Evolutionary conservation across 345 rosid genomes (phyloP), one percentile per base, ranked within the genome.

Genomic region (Hevea brasiliensis): DNA sequence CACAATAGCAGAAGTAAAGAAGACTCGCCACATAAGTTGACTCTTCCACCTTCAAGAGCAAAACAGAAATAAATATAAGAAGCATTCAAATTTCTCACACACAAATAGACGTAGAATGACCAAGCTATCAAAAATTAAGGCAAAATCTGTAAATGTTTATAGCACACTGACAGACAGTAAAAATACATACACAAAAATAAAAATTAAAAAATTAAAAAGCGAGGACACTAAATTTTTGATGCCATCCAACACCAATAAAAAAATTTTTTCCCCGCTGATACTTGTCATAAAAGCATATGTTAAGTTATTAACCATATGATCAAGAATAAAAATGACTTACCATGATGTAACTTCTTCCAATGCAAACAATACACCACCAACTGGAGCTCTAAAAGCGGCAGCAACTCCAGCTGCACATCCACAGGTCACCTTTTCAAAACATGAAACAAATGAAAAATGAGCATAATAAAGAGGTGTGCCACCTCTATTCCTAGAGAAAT

Each of bases 381-480:
- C 97, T 5, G 97, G 98, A 82, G 99, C 97, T 89, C 99, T 89
- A 88, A 95, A 95, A 70, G 98, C 99, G 56, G 98, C 99, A 76
- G 98, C 92, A 75, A 94, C 98, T 76, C 99, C 98, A 77, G 99
- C 96, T 75, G 99, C 98, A 89, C 98, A 92, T 50, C 99, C 99
- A 85, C 99, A 95, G 54, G 99, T 92, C 72, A 95, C 99, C 99
- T 95, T 85, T 85, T 79, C 84, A 84, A 80, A 82, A 82, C 70
- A 86, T 58, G 82, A 24, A 81, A 50, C 77, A 72, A 50, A 51
- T 54, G 58, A 80, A 82, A 41, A 67, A 75, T 67, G 62, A 74
- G 79, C 44, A 65, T 48, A 70, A 42, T 58, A 65, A 41, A 53
- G 62, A 76, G 61, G 74, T 44, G n/a, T 17, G 61, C 20, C 61